Base-by-base conservation (phyloP, 1,284 basidiomycete species). In the Hortiboletus rubellus region DNA sequence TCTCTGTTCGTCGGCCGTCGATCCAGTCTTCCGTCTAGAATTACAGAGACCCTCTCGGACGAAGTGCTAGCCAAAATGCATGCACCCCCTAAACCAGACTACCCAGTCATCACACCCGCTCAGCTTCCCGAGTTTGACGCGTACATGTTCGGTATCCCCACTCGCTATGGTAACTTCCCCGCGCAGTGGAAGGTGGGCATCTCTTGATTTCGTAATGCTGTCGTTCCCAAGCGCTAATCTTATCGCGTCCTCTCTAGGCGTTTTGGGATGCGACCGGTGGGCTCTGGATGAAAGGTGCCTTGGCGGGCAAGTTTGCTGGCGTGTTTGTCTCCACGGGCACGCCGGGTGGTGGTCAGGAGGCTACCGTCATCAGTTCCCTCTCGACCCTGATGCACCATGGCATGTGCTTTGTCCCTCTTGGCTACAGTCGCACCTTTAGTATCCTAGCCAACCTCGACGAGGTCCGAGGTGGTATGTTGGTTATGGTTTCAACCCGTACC, bases 361-460 rank as follows among this genome's bases (percentile, higher is more conserved):
- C 78, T 1, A 86, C 84, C 34, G 73, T 75, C 43, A 63, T 80
- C 18, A 79, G 70, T 52, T 75, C 79, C n/a, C 60, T 85, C 45
- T 83, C 83, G 11, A 85, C 82, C 58, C 74, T 85, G 51, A 64
- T 71, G 10, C 84, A 86, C 69, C 83, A 83, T 54, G 82, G 82
- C 37, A 76, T 82, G 24, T 66, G 74, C 57, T 83, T 74, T 66
- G 80, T 83, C 10, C 82, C 82, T 15, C 74, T 83, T 55, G 83
- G 82, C 7, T 86, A 81, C 73, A 72, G 68, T 41, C 55, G 73
- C 59, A 62, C 70, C 4, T 72, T 68, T 54, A 54, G 69, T 3
- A 68, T 76, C 51, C 60, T 84, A 42, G 52, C 68, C 57, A 76
- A 78, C 67, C n/a, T 79, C 55, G 58, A 60, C n/a, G 72, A 74